phyloP scores from a whole-genome alignment of 495 filamentous ascomycete genomes.

The Aspergillus affinis region DNA sequence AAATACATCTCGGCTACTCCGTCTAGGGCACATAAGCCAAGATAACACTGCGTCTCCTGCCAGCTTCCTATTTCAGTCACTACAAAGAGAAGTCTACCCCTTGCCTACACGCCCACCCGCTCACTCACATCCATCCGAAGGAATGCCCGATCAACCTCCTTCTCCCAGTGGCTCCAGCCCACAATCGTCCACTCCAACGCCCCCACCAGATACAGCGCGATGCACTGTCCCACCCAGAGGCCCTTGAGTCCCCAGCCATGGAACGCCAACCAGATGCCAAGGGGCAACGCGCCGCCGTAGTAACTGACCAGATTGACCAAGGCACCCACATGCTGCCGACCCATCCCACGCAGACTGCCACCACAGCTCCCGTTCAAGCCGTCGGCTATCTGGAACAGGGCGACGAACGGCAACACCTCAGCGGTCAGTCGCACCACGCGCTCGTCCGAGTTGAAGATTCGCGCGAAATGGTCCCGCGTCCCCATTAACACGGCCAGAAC shows the following conservation, averaged over 20 bases:
- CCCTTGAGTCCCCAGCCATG: conserved; percentile 85
- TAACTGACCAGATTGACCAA: conserved; percentile 89
- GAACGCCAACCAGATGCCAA: conserved; percentile 85
- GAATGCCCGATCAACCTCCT: conserved; percentile 74
- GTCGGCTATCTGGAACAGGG: conserved; percentile 93
- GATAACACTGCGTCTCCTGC: conserved; percentile 3
- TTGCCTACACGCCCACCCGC: conserved; percentile 38
- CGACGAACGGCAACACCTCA: conserved; percentile 83
- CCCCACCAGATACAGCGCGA: conserved; percentile 84
- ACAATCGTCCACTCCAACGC: conserved; percentile 79
- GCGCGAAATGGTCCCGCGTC: conserved; percentile 73
- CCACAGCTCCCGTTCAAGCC: conserved; percentile 85
- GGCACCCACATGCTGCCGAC: conserved; percentile 84
- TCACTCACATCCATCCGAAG: conserved; percentile 68
- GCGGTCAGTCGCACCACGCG: conserved; percentile 74
- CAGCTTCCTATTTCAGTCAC: conserved; percentile 14
- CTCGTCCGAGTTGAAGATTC: conserved; percentile 80
- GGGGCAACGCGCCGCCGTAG: conserved; percentile 79
- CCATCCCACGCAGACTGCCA: conserved; percentile 80
- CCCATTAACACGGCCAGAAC: conserved; percentile 74
- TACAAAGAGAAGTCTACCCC: conserved; percentile 8
- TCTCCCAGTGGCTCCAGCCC: conserved; percentile 73
- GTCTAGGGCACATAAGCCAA: not conserved
- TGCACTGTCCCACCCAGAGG: conserved; percentile 87
- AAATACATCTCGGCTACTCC: not conserved